Conservation (phyloP, 2,329 filamentous ascomycete genomes). For the Venturia pyrina region DNA sequence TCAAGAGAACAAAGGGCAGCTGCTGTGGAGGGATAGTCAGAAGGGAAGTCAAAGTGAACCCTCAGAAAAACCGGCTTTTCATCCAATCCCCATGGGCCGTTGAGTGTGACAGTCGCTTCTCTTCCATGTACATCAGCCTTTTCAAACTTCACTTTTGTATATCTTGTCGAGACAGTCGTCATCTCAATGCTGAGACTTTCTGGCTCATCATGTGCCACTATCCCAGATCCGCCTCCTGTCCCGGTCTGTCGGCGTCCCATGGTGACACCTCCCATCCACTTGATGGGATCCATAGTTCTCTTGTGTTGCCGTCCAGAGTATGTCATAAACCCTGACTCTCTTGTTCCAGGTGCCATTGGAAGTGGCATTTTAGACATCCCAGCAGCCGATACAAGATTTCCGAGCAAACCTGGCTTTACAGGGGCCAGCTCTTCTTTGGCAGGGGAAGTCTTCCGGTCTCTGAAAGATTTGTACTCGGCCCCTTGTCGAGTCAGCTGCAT, state of each 20-base stretch:
- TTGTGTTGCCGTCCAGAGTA: slow-evolving; percentile 36
- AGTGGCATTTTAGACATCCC: slow-evolving; percentile 17
- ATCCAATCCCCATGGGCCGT: slow-evolving; percentile 49
- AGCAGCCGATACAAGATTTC: slow-evolving; percentile 15
- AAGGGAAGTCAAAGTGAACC: slow-evolving; percentile 48
- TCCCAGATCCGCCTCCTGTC: slow-evolving; percentile 14
- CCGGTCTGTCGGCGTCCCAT: slow-evolving; percentile 36
- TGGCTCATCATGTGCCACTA: slow-evolving; percentile 21
- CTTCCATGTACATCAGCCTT: slow-evolving; percentile 45
- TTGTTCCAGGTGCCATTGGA: slow-evolving; percentile 13
- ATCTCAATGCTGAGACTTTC: slow-evolving; percentile 52
- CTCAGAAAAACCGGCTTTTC: slow-evolving; percentile 45
- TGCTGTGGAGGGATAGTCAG: slow-evolving; percentile 42
- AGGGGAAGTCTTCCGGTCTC: slow-evolving; percentile 35
- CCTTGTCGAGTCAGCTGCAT: slow-evolving; percentile 72
- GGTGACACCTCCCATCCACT: slow-evolving; percentile 57
- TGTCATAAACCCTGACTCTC: slow-evolving; percentile 37
- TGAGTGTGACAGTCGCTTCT: slow-evolving; percentile 45
- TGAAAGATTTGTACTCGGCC: slow-evolving; percentile 76
- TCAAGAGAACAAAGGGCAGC: slow-evolving; percentile 45
- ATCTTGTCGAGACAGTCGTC: slow-evolving; percentile 49
- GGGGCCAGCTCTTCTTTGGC: slow-evolving; percentile 3
- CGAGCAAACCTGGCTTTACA: not conserved
- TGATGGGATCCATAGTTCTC: slow-evolving; percentile 47
- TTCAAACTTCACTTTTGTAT: slow-evolving; percentile 51